Conservation (phyloP, 2,329 filamentous ascomycete genomes). For the Talaromyces sp. region DNA sequence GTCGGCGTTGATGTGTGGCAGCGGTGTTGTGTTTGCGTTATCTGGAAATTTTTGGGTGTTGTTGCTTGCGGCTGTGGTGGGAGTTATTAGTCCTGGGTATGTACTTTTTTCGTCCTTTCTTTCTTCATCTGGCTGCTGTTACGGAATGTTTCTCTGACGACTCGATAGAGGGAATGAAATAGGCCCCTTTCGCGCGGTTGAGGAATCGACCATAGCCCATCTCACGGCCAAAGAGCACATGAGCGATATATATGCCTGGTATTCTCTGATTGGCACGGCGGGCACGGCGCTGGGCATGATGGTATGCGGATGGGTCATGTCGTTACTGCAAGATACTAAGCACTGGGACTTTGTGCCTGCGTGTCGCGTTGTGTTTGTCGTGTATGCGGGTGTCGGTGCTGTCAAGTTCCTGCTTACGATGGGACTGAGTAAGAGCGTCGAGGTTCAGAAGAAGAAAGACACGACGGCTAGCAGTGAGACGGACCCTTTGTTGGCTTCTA, state of each 20-base stretch:
- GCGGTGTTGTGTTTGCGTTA: conserved; percentile 53
- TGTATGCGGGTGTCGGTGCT: conserved; percentile 55
- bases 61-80: conserved; percentile 55
- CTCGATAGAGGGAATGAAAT: conserved; percentile 56
- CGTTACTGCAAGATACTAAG: conserved; percentile 44
- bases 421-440: conserved; percentile 47
- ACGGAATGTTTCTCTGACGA: background rate
- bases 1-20: conserved; percentile 54
- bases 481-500: conserved; percentile 31
- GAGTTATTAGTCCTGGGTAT: conserved; percentile 57
- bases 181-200: conserved; percentile 63
- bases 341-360: conserved; percentile 47
- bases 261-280: conserved; percentile 52
- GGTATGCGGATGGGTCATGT: conserved; percentile 57
- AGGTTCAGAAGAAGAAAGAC: conserved; percentile 29
- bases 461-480: conserved; percentile 31
- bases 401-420: conserved; percentile 55
- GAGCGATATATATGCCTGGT: conserved; percentile 64
- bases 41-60: conserved; percentile 59
- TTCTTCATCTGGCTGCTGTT: background rate
- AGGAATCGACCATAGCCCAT: conserved; percentile 62
- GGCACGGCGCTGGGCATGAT: conserved; percentile 61
- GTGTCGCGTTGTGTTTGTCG: conserved; percentile 56
- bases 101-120: conserved; percentile 15
- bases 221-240: conserved; percentile 54